A percentile compares a stretch with the other conserved stretches of the same genome.
Conservation (phyloP, 164 flowering plant species). For the Vitis rotundifolia region DNA sequence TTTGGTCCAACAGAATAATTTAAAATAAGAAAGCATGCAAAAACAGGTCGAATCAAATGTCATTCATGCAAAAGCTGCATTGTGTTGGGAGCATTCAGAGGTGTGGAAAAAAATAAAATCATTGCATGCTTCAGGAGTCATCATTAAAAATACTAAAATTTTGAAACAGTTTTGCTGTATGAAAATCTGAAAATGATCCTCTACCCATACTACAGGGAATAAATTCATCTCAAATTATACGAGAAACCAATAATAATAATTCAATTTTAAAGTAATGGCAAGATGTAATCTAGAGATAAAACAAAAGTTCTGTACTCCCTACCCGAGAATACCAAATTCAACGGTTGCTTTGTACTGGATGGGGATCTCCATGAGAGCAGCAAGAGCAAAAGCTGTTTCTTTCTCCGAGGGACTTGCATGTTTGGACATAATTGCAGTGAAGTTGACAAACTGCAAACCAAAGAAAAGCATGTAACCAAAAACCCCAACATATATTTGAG, state of each 20-base stretch:
- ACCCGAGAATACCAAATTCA: constrained; percentile 61
- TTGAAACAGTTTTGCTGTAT: too few species aligned
- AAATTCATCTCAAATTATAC: too few species aligned
- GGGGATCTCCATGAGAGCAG: constrained; percentile 87
- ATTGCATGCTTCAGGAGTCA: neutral
- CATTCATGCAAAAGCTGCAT: neutral
- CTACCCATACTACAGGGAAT: too few species aligned
- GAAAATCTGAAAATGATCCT: too few species aligned
- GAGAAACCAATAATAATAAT: neutral
- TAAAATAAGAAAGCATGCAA: neutral
- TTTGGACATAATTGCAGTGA: constrained; percentile 63
- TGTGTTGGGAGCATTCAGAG: neutral
- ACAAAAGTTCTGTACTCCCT: constrained; percentile 8
- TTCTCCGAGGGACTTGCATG: constrained; percentile 31
- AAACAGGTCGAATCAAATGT: neutral
- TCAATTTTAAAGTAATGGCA: neutral
- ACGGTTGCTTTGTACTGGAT: constrained; percentile 63
- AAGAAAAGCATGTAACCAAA: neutral
- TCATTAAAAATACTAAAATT: too few species aligned
- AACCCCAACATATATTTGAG: neutral
- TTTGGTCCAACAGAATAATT: constrained; percentile 17
- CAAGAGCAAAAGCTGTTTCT: constrained; percentile 80
- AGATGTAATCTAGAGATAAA: neutral
- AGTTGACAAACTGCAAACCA: constrained; percentile 67
- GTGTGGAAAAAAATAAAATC: neutral